Base-by-base conservation (phyloP, 805 yeast species). In the Hemisphaericaspora nanyangensis region DNA sequence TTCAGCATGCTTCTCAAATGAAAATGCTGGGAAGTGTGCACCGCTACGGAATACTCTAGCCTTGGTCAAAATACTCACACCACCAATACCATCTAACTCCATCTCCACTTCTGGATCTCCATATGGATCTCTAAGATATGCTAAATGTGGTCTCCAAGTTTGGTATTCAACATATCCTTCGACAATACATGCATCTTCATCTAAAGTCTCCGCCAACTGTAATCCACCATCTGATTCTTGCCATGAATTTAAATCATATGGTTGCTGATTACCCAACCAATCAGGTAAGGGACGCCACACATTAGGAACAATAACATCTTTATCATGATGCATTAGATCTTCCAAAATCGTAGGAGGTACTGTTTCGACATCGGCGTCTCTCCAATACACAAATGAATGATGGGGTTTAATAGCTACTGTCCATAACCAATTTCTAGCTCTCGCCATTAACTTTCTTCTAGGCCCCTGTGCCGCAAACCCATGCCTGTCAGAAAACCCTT, bases 121-220 rank as follows among this genome's bases (percentile, higher is more conserved):
- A 54, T 85, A 82, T 2, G 96, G 96, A 54, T 90, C 97, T 50
- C 98, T 74, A 58, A 91, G 73, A 56, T 93, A 91, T 0, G 98
- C 98, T 49, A 91, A 71, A 64, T 91, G 98, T 2, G 96, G 95
- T 63, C 99, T 76, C 97, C 98, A 91, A 2, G 99, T 91, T 31
- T 95, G 95, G 61, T 88, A 93, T 65, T 91, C 99, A 17, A 88
- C 95, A 60, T 89, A 89, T 12, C 99, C 99, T 65, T 91, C 99
- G 11, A 91, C 99, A 42, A 91, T 90, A 39, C 91, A 95, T 1
- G 95, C 95, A 63, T 91, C 96, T 61, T 90, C 98, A 55, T 84
- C 91, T 40, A 91, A 69, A 3, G 69, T 59, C 29, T 79, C 79
- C 22, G 96, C 96, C 48, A 85, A 60, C 55, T 81, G 85, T 40